Conservation (phyloP, 2,329 filamentous ascomycete genomes). For the Sarocladium strictum region DNA sequence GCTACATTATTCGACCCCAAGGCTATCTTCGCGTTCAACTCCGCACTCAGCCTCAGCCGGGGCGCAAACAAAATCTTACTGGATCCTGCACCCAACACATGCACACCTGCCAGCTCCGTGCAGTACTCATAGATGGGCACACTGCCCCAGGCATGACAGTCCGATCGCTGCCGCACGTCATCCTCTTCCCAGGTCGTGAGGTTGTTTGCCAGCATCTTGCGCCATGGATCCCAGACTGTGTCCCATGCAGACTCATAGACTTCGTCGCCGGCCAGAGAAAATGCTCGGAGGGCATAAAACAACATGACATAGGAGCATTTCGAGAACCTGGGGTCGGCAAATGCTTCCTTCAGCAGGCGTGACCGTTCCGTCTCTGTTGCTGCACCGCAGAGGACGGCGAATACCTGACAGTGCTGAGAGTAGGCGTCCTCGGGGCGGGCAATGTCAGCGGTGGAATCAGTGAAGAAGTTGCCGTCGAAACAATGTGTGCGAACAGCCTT, state of each 20-base stretch:
- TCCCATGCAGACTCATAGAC: slow-evolving; percentile 13
- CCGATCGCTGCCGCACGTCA: slow-evolving; percentile 15
- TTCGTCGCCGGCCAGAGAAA: slow-evolving; percentile 10
- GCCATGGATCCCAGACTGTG: slow-evolving; percentile 15
- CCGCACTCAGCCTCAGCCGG: slow-evolving; percentile 17
- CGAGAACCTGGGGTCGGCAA: slow-evolving; percentile 13
- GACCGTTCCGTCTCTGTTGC: slow-evolving; percentile 9
- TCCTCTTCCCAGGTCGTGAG: slow-evolving; percentile 17
- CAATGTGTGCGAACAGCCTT: slow-evolving; percentile 22
- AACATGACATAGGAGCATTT: slow-evolving; percentile 13
- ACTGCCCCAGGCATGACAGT: slow-evolving; percentile 17
- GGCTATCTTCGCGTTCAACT: slow-evolving; percentile 19
- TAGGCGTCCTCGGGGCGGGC: slow-evolving; percentile 18
- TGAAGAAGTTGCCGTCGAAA: slow-evolving; percentile 25
- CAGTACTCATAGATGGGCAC: slow-evolving; percentile 16
- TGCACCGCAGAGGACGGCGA: slow-evolving; percentile 26
- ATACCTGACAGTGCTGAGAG: slow-evolving; percentile 29
- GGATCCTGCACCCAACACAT: slow-evolving; percentile 13
- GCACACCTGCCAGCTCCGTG: slow-evolving; percentile 14
- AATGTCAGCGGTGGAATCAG: slow-evolving; percentile 24
- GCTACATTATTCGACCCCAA: slow-evolving; percentile 20
- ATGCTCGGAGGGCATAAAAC: slow-evolving; percentile 15
- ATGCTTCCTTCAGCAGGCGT: slow-evolving; percentile 22
- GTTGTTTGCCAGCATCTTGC: slow-evolving; percentile 11
- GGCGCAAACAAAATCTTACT: slow-evolving; percentile 21